Base-by-base conservation (phyloP, 2,329 filamentous ascomycete genomes). In the Pyrenophora tritici-repentis region DNA sequence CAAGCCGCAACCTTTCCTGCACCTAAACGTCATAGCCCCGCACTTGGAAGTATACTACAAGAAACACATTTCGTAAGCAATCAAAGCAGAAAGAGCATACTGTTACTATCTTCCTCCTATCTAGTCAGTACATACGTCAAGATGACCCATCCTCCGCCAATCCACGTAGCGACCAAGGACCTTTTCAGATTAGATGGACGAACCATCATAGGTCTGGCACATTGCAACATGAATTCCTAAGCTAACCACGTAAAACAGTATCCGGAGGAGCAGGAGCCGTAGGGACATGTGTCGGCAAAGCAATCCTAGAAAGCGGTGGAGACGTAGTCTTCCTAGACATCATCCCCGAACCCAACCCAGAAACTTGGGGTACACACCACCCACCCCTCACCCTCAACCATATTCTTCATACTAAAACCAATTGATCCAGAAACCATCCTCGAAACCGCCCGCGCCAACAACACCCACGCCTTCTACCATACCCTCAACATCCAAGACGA, bases 181-280 rank as follows among this genome's bases (percentile, higher is more conserved):
- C 58, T 67, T 3, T 68, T 68, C 45, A 56, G 55, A 20, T 39
- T 69, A 6, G 56, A 67, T 44, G 52, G 51, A 12, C 55, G 58
- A 22, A 66, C 63, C 13, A 58, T 68, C 10, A 24, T 67, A 31
- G 50, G 66, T 65, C 34, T 33, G 50, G 8, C 18, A 20, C n/a
- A 5, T 17, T 9, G n/a, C 32, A 4, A 17, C 4, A 42, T 34
- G 6, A 4, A 13, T 9, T n/a, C 14, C 12, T 3, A 29, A 17
- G 8, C 50, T 58, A 7, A 58, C 13, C 6, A 1, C 24, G 6
- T 9, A 16, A 32, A 26, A 6, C 16, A 66, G 66, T 70, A 6
- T 66, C 66, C n/a, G 67, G 65, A 1, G 67, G 67, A 6, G 58
- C 59, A 5, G 64, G 67, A 13, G 65, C 62, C 13, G 60, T 69